Evolutionary conservation across 441 rosid genomes (phyloP), one percentile per base, ranked within the genome.

Genomic region (Bocquillonia castaneifolia): DNA sequence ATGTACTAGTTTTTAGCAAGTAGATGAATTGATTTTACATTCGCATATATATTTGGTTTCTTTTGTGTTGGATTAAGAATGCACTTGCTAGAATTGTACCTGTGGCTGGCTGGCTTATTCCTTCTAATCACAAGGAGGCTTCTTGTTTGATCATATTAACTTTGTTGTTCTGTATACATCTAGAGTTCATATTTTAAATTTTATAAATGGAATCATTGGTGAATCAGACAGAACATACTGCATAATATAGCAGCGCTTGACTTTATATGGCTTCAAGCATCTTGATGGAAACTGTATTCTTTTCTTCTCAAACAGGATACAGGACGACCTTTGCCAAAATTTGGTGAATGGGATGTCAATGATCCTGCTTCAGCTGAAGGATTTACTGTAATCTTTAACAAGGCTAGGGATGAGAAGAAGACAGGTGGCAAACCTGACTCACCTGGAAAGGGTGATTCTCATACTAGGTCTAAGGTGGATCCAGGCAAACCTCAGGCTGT

Each of bases 361-460:
- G 92, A 92, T 75, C 97, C 97, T 47, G 91, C 97, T 61, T 89
- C 97, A n/a, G 97, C 97, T 28, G 97, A 89, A 75, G 97, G 97
- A 66, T 92, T 89, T 77, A 92, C 97, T 26, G 96, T 86, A 69
- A 89, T 89, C 68, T 92, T 92, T 75, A 88, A 86, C 83, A 86
- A 89, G 83, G 97, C 92, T 67, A 84, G 96, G 74, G 87, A 92
- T 84, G 97, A 92, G 83, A 92, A 88, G 62, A 89, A 89, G 79
- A 89, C 96, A 0, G 97, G 94, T 63, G 94, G 91, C 68, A 84
- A 87, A 74, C 88, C 89, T 0, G 92, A 85, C 14, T 88, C 96
- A 55, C 91, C 96, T 0, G 84, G 76, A 58, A 88, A 89, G 77
- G 73, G n/a, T 57, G 89, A 91, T 36, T 74, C 84, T 71, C 68